Base-by-base conservation (phyloP, 768 basidiomycete genomes). In the Kockovaella imperatae region DNA sequence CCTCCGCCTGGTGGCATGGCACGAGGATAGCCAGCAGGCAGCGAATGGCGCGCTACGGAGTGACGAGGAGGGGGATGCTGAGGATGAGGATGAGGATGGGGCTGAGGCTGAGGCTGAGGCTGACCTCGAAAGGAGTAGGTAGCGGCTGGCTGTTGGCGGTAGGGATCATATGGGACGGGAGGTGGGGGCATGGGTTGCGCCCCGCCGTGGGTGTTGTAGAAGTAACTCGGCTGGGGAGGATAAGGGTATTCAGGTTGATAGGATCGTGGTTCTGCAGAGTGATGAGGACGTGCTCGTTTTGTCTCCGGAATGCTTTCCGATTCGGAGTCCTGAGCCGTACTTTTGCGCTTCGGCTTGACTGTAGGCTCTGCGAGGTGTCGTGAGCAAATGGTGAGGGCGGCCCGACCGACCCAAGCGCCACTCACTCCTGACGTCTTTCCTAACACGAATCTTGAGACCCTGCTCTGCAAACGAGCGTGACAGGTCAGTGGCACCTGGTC, bases 391-490 rank as follows among this genome's bases (percentile, higher is more conserved):
- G 21, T 18, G 47, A 20, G 28, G 26, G 14, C 46, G 15, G 15
- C 21, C 23, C n/a, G 10, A 25, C 34, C 34, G 47, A 42, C 32
- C 15, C 18, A 45, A 17, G 21, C 42, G 6, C 24, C 8, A 53
- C 59, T 57, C 42, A 62, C 61, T 45, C 20, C 56, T 60, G 5
- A 56, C 46, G 26, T 91, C 87, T 70, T 90, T 91, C 29, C 89
- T 80, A 45, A 91, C 91, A 25, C 88, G 82, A 45, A 93, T 90
- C 73, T 91, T 93, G 73, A 91, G 88, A 20, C 89, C 89, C 71
- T 91, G 89, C 64, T 91, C 88, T n/a, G 88, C 87, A 46, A 91
- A 79, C 0, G 86, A 86, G 56, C 83, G 86, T 1, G 89, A 91
- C 0, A 93, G 77, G 3, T 83, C 81, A 0, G 89, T 90, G 3